Conservation (phyloP, 805 yeast genomes). For the Pichia insulana region DNA sequence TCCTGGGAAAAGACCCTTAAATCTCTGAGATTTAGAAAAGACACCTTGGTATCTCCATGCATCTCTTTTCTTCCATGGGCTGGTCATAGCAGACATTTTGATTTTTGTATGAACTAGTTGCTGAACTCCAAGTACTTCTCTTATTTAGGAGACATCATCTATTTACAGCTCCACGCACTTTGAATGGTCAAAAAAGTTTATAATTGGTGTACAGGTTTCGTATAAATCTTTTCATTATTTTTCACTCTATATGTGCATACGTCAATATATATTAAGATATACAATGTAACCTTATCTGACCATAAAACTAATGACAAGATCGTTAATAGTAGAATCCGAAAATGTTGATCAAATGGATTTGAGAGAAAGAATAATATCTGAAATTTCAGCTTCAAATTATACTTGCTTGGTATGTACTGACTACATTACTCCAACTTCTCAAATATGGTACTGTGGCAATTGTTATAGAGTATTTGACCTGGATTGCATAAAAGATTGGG, state of each 20-base stretch:
- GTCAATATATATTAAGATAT: no score
- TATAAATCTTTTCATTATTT: no score
- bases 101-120: background rate
- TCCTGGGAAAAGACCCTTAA: constrained; percentile 71
- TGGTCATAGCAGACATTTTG: constrained; percentile 24
- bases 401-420: constrained; percentile 84
- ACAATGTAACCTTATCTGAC: no score
- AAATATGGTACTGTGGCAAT: constrained; percentile 68
- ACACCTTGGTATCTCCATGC: constrained; percentile 89
- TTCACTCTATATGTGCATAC: no score
- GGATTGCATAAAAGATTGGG: constrained; percentile 84
- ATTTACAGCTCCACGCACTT: background rate
- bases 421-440: constrained; percentile 57
- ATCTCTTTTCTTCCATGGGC: constrained; percentile 53
- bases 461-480: constrained; percentile 84
- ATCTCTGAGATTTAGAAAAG: constrained; percentile 61
- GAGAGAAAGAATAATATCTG: constrained; percentile 34
- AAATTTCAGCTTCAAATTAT: constrained; percentile 61
- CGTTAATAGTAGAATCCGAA: no score
- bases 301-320: no score
- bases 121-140: no score
- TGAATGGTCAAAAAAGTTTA: background rate
- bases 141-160: no score
- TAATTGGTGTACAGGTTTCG: constrained; percentile 6
- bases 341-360: no score